These are phyloP conservation scores for Solanum virginianum DNA, from an alignment of 257 asterid genomes.

Conservation along the genomic window DNA sequence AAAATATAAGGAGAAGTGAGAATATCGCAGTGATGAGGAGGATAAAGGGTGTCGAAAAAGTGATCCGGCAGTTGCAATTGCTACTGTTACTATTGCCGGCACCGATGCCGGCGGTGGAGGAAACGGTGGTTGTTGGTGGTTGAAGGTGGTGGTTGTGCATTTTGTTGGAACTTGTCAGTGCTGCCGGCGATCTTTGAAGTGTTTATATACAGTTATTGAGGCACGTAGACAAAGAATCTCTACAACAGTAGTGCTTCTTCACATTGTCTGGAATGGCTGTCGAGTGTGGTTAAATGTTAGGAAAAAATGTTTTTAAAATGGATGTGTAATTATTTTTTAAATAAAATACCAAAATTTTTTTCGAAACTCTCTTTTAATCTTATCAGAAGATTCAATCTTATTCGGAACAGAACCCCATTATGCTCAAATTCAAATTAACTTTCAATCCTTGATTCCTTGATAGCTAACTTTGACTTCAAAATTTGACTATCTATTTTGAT, in stretches of 20 bases:
- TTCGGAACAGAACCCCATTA: too few species aligned
- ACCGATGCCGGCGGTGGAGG: background rate
- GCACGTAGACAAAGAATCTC: background rate
- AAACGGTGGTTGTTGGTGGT: slow-evolving; percentile 10
- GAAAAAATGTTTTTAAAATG: too few species aligned
- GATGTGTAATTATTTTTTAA: too few species aligned
- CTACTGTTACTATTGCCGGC: background rate
- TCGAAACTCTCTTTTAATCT: too few species aligned
- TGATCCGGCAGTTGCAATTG: background rate
- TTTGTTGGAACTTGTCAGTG: background rate
- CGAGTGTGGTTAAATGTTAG: too few species aligned
- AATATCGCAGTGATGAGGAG: slow-evolving; percentile 41
- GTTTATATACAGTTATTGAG: background rate
- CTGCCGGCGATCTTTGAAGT: background rate
- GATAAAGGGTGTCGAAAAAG: slow-evolving; percentile 18
- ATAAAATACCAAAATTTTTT: too few species aligned
- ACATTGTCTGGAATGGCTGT: too few species aligned
- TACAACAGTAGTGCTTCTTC: too few species aligned
- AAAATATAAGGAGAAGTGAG: slow-evolving; percentile 45
- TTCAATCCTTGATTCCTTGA: too few species aligned
- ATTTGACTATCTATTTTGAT: too few species aligned
- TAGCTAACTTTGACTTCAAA: fast-evolving
- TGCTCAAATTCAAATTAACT: too few species aligned
- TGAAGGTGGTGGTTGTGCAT: slow-evolving; percentile 8
- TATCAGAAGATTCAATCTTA: too few species aligned